Conservation (phyloP, 179 eudicot species). For the Heliamphora pulchella region DNA sequence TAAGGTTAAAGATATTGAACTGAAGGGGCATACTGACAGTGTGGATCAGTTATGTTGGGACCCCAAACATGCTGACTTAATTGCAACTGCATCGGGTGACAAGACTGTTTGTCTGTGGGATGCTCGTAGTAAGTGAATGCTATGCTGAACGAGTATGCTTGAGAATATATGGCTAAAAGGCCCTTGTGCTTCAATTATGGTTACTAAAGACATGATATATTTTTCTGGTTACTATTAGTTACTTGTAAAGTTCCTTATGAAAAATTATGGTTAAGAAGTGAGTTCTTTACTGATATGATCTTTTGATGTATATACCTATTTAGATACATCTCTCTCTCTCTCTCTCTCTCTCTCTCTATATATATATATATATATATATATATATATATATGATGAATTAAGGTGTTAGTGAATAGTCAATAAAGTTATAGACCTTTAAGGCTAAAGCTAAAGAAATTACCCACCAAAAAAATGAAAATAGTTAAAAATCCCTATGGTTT, state of each 20-base stretch:
- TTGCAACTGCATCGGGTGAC: conserved; percentile 97
- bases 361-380: too few species aligned
- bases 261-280: neutral
- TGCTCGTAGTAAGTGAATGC: conserved; percentile 75
- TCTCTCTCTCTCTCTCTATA: too few species aligned
- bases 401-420: neutral
- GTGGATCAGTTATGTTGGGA: conserved; percentile 99
- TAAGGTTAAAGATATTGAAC: conserved; percentile 82
- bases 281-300: neutral
- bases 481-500: neutral
- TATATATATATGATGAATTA: too few species aligned
- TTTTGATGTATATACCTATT: neutral
- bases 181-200: neutral
- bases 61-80: conserved; percentile 82
- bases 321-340: too few species aligned
- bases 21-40: conserved; percentile 94
- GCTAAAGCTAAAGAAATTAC: conserved; percentile 4
- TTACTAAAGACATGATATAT: neutral
- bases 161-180: too few species aligned
- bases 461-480: neutral
- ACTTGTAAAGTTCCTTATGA: neutral
- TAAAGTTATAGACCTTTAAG: neutral
- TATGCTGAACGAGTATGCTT: neutral
- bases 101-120: conserved; percentile 97
- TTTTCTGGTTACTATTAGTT: conserved; percentile 1